phyloP scores from a whole-genome alignment of 2,329 filamentous ascomycete species.

The Diplodia scrobiculata region DNA sequence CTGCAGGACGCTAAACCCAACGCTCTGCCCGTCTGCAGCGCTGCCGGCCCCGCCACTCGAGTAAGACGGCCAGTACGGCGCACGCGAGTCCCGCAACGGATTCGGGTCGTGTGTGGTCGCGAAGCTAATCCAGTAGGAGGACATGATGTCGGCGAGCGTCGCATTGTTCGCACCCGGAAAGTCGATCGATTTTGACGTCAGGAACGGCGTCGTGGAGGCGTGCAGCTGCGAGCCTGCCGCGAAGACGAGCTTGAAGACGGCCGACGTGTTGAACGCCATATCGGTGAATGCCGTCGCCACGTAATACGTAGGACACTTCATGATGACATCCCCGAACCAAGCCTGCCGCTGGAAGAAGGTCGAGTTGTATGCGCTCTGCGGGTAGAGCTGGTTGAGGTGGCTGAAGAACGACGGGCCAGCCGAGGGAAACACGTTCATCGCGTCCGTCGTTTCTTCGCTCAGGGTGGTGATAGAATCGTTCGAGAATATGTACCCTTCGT shows the following conservation, averaged over 20 bases:
- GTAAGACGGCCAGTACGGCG: slow-evolving; percentile 39
- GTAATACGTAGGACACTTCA: slow-evolving; percentile 48
- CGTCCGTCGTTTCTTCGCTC: slow-evolving; percentile 38
- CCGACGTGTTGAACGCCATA: slow-evolving; percentile 9
- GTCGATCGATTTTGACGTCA: slow-evolving; percentile 1
- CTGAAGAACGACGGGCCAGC: slow-evolving; percentile 44
- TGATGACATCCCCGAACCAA: slow-evolving; percentile 51
- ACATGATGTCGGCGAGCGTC: slow-evolving; percentile 41
- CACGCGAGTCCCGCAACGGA: slow-evolving; percentile 33
- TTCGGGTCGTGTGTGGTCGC: slow-evolving; percentile 42
- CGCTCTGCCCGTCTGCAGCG: slow-evolving; percentile 40
- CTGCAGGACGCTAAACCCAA: slow-evolving; percentile 42
- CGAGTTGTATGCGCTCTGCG: slow-evolving; percentile 39
- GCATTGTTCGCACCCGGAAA: slow-evolving; percentile 34
- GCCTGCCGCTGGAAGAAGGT: slow-evolving; percentile 45
- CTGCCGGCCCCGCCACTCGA: slow-evolving; percentile 16
- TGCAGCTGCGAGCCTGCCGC: slow-evolving; percentile 42
- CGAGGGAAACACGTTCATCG: slow-evolving; percentile 41
- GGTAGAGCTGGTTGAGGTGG: slow-evolving; percentile 48
- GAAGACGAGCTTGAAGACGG: slow-evolving; percentile 43
- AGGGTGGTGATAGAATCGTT: slow-evolving; percentile 37
- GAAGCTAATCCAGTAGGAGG: slow-evolving; percentile 43
- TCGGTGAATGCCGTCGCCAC: slow-evolving; percentile 42
- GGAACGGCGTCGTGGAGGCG: slow-evolving; percentile 34
- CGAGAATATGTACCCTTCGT: slow-evolving; percentile 46